phyloP scores from a whole-genome alignment of 345 rosid genomes.

The Boechera retrofracta region DNA sequence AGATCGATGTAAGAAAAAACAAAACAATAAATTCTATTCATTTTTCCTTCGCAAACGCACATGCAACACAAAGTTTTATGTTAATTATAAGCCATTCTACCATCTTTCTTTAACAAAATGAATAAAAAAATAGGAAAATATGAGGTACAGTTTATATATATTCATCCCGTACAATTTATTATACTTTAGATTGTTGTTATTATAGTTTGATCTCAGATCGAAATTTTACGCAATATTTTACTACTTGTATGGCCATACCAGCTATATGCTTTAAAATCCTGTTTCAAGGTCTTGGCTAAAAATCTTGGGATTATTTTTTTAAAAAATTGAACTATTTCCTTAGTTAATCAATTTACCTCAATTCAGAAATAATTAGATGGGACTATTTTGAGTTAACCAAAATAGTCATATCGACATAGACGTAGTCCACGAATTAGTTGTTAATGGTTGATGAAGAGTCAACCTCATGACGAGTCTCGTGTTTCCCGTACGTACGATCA shows the following conservation, averaged over 20 bases:
- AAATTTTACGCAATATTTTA: background rate
- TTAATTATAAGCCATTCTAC: background rate
- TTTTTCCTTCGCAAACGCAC: too few relatives aligned
- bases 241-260: background rate
- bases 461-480: slow-evolving; percentile 41
- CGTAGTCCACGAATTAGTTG: slow-evolving; percentile 43
- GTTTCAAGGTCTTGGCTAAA: background rate
- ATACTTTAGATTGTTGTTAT: too few relatives aligned
- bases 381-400: slow-evolving; percentile 14
- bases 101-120: background rate
- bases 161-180: too few relatives aligned
- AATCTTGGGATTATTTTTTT: background rate
- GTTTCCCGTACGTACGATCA: slow-evolving; percentile 43
- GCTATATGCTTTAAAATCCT: background rate
- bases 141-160: too few relatives aligned
- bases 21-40: background rate
- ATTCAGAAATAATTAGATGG: slow-evolving; percentile 18
- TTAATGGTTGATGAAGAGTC: slow-evolving; percentile 45
- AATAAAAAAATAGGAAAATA: background rate
- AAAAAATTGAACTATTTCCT: background rate
- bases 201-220: background rate
- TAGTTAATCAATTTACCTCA: background rate
- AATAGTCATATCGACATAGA: slow-evolving; percentile 35
- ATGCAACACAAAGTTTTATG: too few relatives aligned
- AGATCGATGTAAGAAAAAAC: background rate